These are phyloP conservation scores for Starmerella apicola DNA, from an alignment of 805 yeast species.

Conservation along the genomic window DNA sequence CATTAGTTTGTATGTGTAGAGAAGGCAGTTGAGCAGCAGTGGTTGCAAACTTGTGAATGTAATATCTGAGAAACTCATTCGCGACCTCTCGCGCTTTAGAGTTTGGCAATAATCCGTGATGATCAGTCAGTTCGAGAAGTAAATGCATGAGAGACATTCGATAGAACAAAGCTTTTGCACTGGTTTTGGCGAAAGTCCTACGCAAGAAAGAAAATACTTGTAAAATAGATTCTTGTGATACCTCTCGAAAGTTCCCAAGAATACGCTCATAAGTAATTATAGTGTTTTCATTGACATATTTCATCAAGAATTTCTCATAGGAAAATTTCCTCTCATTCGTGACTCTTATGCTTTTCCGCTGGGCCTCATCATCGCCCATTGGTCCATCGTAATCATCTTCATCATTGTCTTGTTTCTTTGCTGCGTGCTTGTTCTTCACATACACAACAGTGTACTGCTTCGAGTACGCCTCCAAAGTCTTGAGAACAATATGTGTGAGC, in stretches of 20 bases:
- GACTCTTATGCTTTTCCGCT: constrained; percentile 25
- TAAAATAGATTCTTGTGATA: constrained; percentile 48
- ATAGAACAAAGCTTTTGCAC: constrained; percentile 44
- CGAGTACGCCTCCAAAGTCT: constrained; percentile 54
- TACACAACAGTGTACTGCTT: constrained; percentile 41
- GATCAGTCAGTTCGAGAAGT: constrained; percentile 40
- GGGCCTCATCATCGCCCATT: constrained; percentile 20
- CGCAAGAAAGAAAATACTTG: constrained; percentile 59
- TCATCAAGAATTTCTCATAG: constrained; percentile 32
- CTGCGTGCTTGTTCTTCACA: constrained; percentile 34
- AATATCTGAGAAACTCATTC: constrained; percentile 52
- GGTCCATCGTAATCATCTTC: constrained; percentile 17
- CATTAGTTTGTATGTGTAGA: constrained; percentile 51
- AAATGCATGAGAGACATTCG: constrained; percentile 62
- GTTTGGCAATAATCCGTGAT: constrained; percentile 36
- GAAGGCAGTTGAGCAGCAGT: constrained; percentile 40
- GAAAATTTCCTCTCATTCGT: constrained; percentile 38
- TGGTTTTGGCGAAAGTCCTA: constrained; percentile 51
- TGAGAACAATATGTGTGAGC: constrained; percentile 50
- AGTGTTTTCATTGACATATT: constrained; percentile 45
- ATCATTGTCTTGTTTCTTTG: constrained; percentile 10
- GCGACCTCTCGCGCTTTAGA: constrained; percentile 43
- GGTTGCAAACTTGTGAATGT: constrained; percentile 44
- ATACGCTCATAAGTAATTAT: constrained; percentile 55
- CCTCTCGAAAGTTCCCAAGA: constrained; percentile 48